Evolutionary conservation across 1,284 basidiomycete genomes (phyloP).

Genomic region (Pseudozyma hubeiensis): DNA sequence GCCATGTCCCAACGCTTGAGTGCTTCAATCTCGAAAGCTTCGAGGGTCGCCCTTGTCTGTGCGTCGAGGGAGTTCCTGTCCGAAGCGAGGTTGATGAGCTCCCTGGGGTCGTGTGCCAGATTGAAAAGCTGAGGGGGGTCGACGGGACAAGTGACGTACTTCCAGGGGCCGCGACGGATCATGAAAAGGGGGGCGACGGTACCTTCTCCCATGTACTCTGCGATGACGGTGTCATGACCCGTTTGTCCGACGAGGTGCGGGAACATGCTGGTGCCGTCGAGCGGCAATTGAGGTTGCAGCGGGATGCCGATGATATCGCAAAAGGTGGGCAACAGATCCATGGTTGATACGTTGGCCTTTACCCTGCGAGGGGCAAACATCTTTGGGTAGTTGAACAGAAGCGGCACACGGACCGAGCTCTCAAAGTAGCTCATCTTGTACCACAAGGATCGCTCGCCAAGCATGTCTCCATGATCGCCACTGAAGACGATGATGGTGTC

Average conservation of each 20-base stretch:
- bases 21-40: conserved; percentile 25
- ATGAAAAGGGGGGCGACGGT: conserved; percentile 38
- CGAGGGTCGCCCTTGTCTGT: conserved; percentile 24
- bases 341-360: conserved; percentile 39
- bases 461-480: conserved; percentile 44
- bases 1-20: conserved; percentile 30
- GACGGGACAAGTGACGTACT: conserved; percentile 36
- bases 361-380: conserved; percentile 33
- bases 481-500: conserved; percentile 41
- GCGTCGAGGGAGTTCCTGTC: conserved; percentile 22
- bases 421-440: conserved; percentile 51
- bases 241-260: conserved; percentile 29
- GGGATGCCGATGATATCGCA: conserved; percentile 40
- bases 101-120: conserved; percentile 28
- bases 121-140: conserved; percentile 44
- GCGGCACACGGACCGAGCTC: conserved; percentile 42
- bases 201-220: conserved; percentile 44
- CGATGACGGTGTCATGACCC: conserved; percentile 37
- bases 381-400: conserved; percentile 43
- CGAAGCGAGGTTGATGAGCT: conserved; percentile 38
- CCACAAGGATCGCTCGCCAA: conserved; percentile 39
- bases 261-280: conserved; percentile 39
- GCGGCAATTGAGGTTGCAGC: conserved; percentile 27
- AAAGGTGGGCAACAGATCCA: conserved; percentile 41
- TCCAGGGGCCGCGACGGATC: conserved; percentile 44